phyloP scores from a whole-genome alignment of 2,329 filamentous ascomycete genomes.

The Sporothrix globosa region DNA sequence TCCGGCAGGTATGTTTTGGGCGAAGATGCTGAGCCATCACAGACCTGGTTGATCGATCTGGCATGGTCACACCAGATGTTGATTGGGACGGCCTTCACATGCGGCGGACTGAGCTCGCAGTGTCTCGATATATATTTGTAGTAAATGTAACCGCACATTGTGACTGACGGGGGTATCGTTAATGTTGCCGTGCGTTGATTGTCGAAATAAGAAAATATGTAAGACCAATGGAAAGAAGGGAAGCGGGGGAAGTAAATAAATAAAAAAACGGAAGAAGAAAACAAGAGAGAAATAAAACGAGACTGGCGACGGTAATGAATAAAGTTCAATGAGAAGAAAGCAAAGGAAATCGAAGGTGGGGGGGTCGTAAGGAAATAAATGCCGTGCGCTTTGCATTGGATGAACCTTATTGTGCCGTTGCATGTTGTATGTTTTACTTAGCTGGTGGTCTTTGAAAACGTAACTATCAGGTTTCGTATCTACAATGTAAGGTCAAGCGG shows the following conservation, averaged over 20 bases:
- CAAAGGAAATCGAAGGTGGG: no score
- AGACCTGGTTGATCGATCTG: not conserved
- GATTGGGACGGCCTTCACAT: not conserved
- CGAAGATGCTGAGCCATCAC: not conserved
- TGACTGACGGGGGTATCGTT: not conserved
- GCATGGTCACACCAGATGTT: not conserved
- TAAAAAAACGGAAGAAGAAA: not conserved
- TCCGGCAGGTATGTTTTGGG: not conserved
- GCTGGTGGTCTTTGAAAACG: not conserved
- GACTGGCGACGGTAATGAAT: no score
- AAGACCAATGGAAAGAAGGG: not conserved
- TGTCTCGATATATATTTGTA: not conserved
- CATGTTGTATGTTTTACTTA: not conserved
- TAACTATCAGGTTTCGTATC: not conserved
- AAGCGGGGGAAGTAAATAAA: not conserved
- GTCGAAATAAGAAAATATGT: no score
- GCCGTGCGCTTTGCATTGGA: not conserved
- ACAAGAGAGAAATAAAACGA: not conserved
- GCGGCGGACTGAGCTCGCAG: not conserved
- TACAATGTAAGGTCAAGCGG: not conserved
- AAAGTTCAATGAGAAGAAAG: no score
- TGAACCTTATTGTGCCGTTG: not conserved
- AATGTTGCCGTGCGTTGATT: not conserved
- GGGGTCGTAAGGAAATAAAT: no score
- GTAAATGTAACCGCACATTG: slow-evolving; percentile 3